Evolutionary conservation across 2,329 filamentous ascomycete genomes (phyloP).

Genomic region (Zymoseptoria pseudotritici): DNA sequence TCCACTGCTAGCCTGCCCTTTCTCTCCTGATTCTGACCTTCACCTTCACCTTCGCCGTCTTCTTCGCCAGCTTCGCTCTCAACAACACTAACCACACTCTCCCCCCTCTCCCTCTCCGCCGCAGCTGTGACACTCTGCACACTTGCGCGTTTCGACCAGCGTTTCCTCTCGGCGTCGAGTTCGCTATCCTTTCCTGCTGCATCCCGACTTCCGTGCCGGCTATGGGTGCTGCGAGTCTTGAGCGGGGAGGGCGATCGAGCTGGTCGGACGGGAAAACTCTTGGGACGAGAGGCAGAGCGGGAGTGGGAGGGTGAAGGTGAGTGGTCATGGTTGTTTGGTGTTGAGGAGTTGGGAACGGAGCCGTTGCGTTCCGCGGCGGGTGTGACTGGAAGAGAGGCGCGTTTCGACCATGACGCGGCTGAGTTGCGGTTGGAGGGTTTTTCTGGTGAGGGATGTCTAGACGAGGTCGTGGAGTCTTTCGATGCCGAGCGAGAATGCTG

Average conservation of each 20-base stretch:
- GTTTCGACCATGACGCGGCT: neutral
- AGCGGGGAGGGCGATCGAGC: neutral
- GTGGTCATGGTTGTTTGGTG: neutral
- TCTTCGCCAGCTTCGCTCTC: neutral
- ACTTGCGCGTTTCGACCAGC: neutral
- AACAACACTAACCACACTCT: neutral
- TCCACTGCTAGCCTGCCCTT: neutral
- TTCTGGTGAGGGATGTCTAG: neutral
- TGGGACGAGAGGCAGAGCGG: neutral
- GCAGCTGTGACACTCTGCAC: neutral
- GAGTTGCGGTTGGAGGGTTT: neutral
- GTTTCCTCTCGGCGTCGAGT: neutral
- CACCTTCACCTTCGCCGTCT: neutral
- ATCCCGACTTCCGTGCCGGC: neutral
- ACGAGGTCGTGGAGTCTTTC: neutral
- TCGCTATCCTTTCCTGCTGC: neutral
- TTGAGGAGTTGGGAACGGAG: neutral
- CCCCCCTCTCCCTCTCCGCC: neutral
- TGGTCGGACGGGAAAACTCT: neutral
- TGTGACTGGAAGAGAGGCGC: neutral
- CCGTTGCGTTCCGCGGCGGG: neutral
- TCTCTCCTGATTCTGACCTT: neutral
- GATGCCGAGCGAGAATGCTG: neutral
- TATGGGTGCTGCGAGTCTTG: neutral
- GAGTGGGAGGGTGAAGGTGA: neutral